These are phyloP conservation scores for Xylaria nigripes DNA, from an alignment of 495 filamentous ascomycete species.

Conservation along the genomic window DNA sequence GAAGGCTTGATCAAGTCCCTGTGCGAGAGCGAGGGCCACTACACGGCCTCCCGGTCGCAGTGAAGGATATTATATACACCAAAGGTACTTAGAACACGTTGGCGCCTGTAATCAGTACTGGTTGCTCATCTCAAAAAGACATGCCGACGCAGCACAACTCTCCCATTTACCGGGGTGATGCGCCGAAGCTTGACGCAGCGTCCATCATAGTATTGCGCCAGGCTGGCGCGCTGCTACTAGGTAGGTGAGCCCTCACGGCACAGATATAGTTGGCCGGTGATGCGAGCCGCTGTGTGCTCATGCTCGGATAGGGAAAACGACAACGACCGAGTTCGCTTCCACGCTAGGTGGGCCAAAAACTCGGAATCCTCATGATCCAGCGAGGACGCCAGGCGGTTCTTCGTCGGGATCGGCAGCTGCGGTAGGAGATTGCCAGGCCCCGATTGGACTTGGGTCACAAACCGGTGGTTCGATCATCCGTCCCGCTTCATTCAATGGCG, in stretches of 20 bases:
- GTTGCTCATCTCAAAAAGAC: slow-evolving; percentile 23
- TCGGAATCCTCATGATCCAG: slow-evolving; percentile 39
- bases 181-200: slow-evolving; percentile 35
- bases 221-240: slow-evolving; percentile 44
- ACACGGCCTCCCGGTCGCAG: slow-evolving; percentile 45
- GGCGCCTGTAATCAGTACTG: background rate
- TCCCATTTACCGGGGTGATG: slow-evolving; percentile 34
- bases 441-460: slow-evolving; percentile 42
- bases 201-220: slow-evolving; percentile 35
- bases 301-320: slow-evolving; percentile 30
- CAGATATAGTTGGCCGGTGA: background rate
- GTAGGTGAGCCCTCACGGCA: slow-evolving; percentile 29
- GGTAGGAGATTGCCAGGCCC: slow-evolving; percentile 43
- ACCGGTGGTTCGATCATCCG: slow-evolving; percentile 44
- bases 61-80: slow-evolving; percentile 54
- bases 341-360: slow-evolving; percentile 30
- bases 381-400: slow-evolving; percentile 45
- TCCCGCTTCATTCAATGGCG: slow-evolving; percentile 47
- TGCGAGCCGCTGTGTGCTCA: background rate
- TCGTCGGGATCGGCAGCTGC: slow-evolving; percentile 47
- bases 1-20: slow-evolving; percentile 41
- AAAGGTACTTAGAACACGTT: slow-evolving; percentile 31
- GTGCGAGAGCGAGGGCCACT: slow-evolving; percentile 40
- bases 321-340: slow-evolving; percentile 46
- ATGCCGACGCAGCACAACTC: slow-evolving; percentile 48